Evolutionary conservation across 2,329 filamentous ascomycete genomes (phyloP), one percentile per base, ranked within the genome.

Genomic region (Cercospora zeae-maydis): DNA sequence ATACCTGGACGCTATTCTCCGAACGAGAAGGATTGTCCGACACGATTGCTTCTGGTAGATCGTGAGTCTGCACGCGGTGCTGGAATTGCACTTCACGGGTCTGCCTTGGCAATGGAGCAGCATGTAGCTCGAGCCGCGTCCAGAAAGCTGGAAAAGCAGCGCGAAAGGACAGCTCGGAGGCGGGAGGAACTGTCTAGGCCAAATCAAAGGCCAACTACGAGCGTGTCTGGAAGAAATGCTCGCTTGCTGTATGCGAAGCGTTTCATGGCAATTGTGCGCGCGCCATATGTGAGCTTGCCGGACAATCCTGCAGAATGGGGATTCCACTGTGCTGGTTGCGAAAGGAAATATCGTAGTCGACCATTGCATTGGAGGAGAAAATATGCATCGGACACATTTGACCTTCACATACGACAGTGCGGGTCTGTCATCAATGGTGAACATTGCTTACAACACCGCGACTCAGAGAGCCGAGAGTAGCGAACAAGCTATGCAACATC

Each of bases 71-170:
- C 64, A n/a, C 53, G 57, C 9, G 42, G 42, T 19, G 58, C 63
- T 55, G 64, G 64, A 37, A 60, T 67, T 24, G 34, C 49, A 30
- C 36, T 66, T 36, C 58, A 69, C 31, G 67, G 68, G 6, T 67
- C 66, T 6, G 21, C 36, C 14, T 36, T 16, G 34, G 59, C 61
- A 10, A 65, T 70, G 64, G 54, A 63, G 45, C 45, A 24, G 19
- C 9, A 24, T 30, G 45, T 30, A 19, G n/a, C 39, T 45, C 39
- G 21, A 24, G 39, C n/a, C 16, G n/a, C 21, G n/a, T 19, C 39
- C 9, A 45, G 5, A 16, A 45, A 45, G 39, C n/a, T 45, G 39
- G 6, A 45, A 16, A 19, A 45, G 39, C 9, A 45, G 6, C 36
- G 36, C 8, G 21, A 49, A 13, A 49, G 9, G 19, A 27, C 45